Percentiles rank a stretch among this genome's conserved stretches.
These are phyloP conservation scores for Boehmeria nivea DNA, from an alignment of 306 rosid genomes.

Conservation along the genomic window DNA sequence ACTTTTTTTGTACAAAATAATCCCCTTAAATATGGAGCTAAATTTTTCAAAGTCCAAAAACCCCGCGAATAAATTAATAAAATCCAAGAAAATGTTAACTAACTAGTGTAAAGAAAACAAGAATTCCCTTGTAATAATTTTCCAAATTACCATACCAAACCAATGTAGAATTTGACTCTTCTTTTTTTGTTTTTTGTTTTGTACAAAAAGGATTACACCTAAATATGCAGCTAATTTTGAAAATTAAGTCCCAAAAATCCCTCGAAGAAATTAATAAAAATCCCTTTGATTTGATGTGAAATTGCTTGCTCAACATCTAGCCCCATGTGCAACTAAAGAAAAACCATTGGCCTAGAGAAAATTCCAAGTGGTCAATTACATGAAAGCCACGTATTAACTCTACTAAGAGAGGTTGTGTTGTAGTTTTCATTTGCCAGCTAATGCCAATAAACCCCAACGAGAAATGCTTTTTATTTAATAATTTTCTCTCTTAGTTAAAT, in stretches of 20 bases:
- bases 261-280: not conserved
- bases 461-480: no score
- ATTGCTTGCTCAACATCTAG: conserved; percentile 1
- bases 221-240: conserved; percentile 23
- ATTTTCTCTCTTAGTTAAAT: no score
- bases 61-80: no score
- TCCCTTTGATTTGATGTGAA: conserved; percentile 35
- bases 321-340: conserved; percentile 42
- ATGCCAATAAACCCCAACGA: no score
- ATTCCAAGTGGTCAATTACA: conserved; percentile 24
- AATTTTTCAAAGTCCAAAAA: no score
- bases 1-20: no score
- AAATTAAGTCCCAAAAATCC: conserved; percentile 2
- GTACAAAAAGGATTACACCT: conserved; percentile 2
- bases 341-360: conserved; percentile 30
- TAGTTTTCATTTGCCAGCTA: conserved; percentile 42
- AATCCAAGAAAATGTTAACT: no score
- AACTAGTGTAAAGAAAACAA: no score
- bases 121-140: no score
- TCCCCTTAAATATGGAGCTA: no score
- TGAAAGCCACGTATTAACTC: conserved; percentile 24
- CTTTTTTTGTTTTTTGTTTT: not conserved
- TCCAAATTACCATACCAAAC: not conserved
- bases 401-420: conserved; percentile 34
- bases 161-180: not conserved